Base-by-base conservation (phyloP, 495 filamentous ascomycete genomes). In the Penicillium herquei region DNA sequence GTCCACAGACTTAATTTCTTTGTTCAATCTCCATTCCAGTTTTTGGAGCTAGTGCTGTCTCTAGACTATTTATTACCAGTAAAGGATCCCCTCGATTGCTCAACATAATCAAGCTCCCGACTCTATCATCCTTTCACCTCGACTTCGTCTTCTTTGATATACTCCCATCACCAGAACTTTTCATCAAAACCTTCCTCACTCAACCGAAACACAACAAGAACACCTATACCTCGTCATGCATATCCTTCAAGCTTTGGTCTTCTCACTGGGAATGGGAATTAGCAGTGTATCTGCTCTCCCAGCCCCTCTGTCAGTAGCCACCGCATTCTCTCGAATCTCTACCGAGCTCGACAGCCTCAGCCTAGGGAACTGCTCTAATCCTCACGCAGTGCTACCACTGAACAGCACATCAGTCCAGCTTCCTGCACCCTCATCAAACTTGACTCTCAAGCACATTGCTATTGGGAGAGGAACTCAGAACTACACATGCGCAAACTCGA, bases 381-480 rank as follows among this genome's bases (percentile, higher is more conserved):
- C 39, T n/a, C 41, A 62, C 1, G 39, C 53, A 52, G n/a, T 17
- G 3, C 50, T 70, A 2, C 62, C 68, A 12, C 31, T 69, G 3
- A 57, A 61, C 18, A 39, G 59, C 14, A 67, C 69, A 6, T 53
- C 58, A 11, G 39, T 44, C 7, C 30, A 54, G 2, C 78, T 89
- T 13, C 73, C 78, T 7, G 33, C 59, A 0, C 83, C 85, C 4
- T 66, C 70, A 10, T 33, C 69, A 10, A 69, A 68, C 51, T 56
- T 83, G 35, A 70, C 64, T 11, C 76, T 91, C 51, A 81, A 83
- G 68, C 80, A 82, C 65, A 78, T 91, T 59, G 82, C 79, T 50
- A 54, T 91, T 50, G 88, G 87, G 59, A 84, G 84, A 33, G 88
- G 88, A 50, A 84, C 86, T 56, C 88, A 92, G 62, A 92, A 92